These are phyloP conservation scores for Pichia sp. DNA, from an alignment of 1,139 yeast species.

Conservation along the genomic window DNA sequence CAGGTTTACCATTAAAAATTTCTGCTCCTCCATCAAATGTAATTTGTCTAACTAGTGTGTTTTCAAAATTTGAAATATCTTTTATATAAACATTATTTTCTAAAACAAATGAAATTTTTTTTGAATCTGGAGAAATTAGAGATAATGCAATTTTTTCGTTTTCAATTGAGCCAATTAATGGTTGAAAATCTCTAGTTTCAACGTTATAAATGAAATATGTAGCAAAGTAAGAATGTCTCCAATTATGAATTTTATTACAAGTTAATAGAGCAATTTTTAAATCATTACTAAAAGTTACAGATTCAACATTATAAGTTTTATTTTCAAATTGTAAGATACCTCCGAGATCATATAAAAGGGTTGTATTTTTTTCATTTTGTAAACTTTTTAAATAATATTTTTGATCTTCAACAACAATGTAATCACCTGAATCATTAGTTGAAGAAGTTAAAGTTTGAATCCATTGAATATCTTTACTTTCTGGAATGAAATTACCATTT, in stretches of 20 bases:
- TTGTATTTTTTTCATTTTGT: slow-evolving; percentile 41
- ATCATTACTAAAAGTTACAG: slow-evolving; percentile 59
- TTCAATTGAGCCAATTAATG: slow-evolving; percentile 30
- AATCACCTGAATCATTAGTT: slow-evolving; percentile 49
- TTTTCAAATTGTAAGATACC: slow-evolving; percentile 38
- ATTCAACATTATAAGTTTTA: slow-evolving; percentile 41
- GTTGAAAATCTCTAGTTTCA: slow-evolving; percentile 27
- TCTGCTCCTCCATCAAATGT: slow-evolving; percentile 46
- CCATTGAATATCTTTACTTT: slow-evolving; percentile 58
- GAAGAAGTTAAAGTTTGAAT: slow-evolving; percentile 42
- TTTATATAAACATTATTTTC: slow-evolving; percentile 43
- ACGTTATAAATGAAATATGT: slow-evolving; percentile 42
- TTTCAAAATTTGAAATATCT: slow-evolving; percentile 25
- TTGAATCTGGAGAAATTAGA: slow-evolving; percentile 46
- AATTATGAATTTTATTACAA: slow-evolving; percentile 44
- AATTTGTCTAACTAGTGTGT: slow-evolving; percentile 28
- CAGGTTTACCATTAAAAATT: slow-evolving; percentile 51
- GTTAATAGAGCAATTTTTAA: slow-evolving; percentile 48
- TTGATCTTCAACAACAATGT: slow-evolving; percentile 35
- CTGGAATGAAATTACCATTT: slow-evolving; percentile 47
- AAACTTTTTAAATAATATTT: slow-evolving; percentile 44
- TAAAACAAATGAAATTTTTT: slow-evolving; percentile 38
- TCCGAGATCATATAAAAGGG: slow-evolving; percentile 42
- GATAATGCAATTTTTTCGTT: slow-evolving; percentile 29
- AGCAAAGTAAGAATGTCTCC: slow-evolving; percentile 51